Base-by-base conservation (phyloP, 2,329 filamentous ascomycete genomes). In the Fusarium redolens region DNA sequence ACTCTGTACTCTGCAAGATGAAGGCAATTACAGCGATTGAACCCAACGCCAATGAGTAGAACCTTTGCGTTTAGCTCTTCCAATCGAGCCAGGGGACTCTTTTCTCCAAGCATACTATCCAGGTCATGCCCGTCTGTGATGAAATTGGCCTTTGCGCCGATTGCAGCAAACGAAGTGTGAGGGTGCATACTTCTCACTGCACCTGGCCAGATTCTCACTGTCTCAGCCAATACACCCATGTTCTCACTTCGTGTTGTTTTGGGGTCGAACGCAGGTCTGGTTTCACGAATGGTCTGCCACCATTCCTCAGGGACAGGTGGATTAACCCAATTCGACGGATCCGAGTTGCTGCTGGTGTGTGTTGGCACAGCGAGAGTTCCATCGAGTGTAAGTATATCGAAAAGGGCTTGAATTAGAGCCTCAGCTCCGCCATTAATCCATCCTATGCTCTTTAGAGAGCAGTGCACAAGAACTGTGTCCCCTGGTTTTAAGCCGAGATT, bases 1-100 rank as follows among this genome's bases (percentile, higher is more conserved):
- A 22, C 30, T 10, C 64, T 60, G 14, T 66, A 67, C 33, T 67
- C 61, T 5, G 62, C 64, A 3, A 67, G 28, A 35, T 67, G 64
- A 28, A 67, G 37, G n/a, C 62, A 52, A 3, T 52, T 67, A 13
- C 64, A 67, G 9, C n/a, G 28, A n/a, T 51, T 11, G 1, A 67
- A 67, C 0, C 20, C 52, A 15, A 51, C 64, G 18, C 64, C 61
- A 2, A 67, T 4, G 2, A 67, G 64, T 3, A 67, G 0, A 2
- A 67, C 38, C 11, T 66, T 67, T 0, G 61, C 55, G 9, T 44
- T 43, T 0, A 60, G 10, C 1, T 60, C 38, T 51, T 66, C 61
- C 8, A 67, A 15, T 0, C 51, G 17, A 15, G 51, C 61, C 0
- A 60, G 22, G 2, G 64, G 64, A 6, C 64, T 67, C 10, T 51